These are phyloP conservation scores for Ensete glaucum DNA, from an alignment of 176 grass and related monocot genomes.

Conservation along the genomic window DNA sequence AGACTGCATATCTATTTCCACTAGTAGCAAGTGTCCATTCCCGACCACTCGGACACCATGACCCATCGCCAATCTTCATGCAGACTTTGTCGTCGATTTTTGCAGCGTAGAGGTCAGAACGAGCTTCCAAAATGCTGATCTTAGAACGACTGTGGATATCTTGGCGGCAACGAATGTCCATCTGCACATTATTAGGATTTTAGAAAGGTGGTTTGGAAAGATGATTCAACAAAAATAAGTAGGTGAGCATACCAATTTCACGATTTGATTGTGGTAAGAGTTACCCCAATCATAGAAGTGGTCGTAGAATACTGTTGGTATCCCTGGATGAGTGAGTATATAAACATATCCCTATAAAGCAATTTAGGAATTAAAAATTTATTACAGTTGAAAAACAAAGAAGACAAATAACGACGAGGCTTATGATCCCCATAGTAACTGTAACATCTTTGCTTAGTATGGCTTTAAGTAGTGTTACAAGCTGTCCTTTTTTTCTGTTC, in stretches of 20 bases:
- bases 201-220: not conserved
- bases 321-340: slow-evolving; percentile 89
- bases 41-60: slow-evolving; percentile 58
- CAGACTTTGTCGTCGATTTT: slow-evolving; percentile 66
- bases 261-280: slow-evolving; percentile 47
- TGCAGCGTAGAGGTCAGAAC: slow-evolving; percentile 58
- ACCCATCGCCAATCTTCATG: slow-evolving; percentile 73
- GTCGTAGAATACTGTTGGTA: slow-evolving; percentile 85
- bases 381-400: not conserved
- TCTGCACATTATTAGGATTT: slow-evolving; percentile 37
- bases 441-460: too few species aligned
- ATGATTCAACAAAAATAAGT: not conserved
- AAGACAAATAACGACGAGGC: not conserved
- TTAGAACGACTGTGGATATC: slow-evolving; percentile 80
- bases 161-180: slow-evolving; percentile 62
- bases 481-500: too few species aligned
- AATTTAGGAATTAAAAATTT: not conserved
- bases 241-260: slow-evolving; percentile 56
- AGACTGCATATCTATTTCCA: slow-evolving; percentile 79
- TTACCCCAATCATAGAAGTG: slow-evolving; percentile 70
- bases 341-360: slow-evolving; percentile 78
- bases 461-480: too few species aligned
- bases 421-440: too few species aligned
- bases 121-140: slow-evolving; percentile 72
- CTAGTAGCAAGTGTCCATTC: slow-evolving; percentile 55